Evolutionary conservation across 2,329 filamentous ascomycete species (phyloP), one percentile per base, ranked within the genome.

Genomic region (Aspergillus sp.): DNA sequence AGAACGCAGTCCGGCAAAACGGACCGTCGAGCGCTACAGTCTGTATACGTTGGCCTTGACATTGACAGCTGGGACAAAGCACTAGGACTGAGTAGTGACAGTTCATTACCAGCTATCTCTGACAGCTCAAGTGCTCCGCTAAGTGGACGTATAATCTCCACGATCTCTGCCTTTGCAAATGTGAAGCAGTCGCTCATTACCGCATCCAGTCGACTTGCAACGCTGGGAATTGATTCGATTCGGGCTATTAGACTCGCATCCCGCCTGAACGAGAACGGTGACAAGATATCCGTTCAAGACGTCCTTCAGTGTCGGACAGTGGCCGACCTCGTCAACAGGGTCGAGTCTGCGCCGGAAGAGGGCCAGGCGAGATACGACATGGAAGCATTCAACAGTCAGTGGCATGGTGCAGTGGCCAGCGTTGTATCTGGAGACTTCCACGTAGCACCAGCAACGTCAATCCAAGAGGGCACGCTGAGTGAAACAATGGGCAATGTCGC

Each of bases 391-490:
- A 59, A 69, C 33, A 27, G 61, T 4, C 21, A 27, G 17, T 71
- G 67, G 68, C 60, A 64, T 47, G n/a, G 15, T 6, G 41, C 51
- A 1, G 61, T 64, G 9, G 57, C 58, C 3, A 46, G 46, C 2
- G 14, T 54, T 70, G 15, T 33, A 8, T 4, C 40, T 4, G 63
- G 65, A 4, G 60, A 61, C 3, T 65, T 68, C 41, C 44, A 62
- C 33, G 58, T 70, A 15, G 51, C 71, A 9, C 70, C 67, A 1
- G 64, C 72, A 12, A 73, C 73, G 4, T 68, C 73, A 1, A 64
- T 77, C 11, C 75, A 77, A 55, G 75, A 77, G 52, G 72, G 73
- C 19, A 62, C 77, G 24, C 62, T 77, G 5, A 71, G 70, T 31
- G 75, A 78, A 64, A 76, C 73, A 2, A 72, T 77, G 70, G 62